Evolutionary conservation across 2,329 filamentous ascomycete species (phyloP), one percentile per base, ranked within the genome.

Genomic region (Xylariaceae sp.): DNA sequence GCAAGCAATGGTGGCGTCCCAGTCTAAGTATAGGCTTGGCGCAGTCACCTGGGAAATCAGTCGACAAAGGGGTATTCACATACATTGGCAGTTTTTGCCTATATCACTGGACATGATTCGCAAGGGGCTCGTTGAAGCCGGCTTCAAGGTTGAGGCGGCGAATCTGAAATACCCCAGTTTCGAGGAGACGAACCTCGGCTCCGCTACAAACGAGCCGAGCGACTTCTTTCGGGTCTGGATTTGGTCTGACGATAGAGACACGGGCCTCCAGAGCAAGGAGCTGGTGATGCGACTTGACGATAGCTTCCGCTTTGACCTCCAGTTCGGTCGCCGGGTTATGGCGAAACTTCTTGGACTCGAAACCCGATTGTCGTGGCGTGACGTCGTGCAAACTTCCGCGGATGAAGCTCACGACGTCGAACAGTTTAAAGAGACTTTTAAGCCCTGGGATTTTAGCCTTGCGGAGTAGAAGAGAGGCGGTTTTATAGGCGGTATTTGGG

Each of bases 1-100:
- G 47, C 90, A 96, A 67, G 78, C 77, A 45, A 95, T 96, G 88
- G 76, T 96, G 9, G 73, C 76, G n/a, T 73, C 70, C 27, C 71
- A 70, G 56, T 77, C 75, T 54, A 70, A 74, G 66, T 74, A 80
- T 59, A 80, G 80, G 60, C 82, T 96, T 1, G 94, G 92, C 12
- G 82, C 85, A 2, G 87, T 97, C 1, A 94, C 90, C 0, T 99
- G 90, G 84, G 94, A 97, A 72, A 91, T 99, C 64, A 92, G 86
- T 67, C 86, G 91, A 49, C 78, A 78, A 3, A 81, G 81, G 50
- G 90, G 94, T 52, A 85, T 97, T 53, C 94, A 99, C 68, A 80
- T 86, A 1, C 92, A 97, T 67, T 96, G 91, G 94, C 95, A 99
- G 71, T 87, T 95, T 62, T 74, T 97, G 32, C 90, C 94, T 0